Conservation (phyloP, 441 rosid genomes). For the Jatropha podagrica region DNA sequence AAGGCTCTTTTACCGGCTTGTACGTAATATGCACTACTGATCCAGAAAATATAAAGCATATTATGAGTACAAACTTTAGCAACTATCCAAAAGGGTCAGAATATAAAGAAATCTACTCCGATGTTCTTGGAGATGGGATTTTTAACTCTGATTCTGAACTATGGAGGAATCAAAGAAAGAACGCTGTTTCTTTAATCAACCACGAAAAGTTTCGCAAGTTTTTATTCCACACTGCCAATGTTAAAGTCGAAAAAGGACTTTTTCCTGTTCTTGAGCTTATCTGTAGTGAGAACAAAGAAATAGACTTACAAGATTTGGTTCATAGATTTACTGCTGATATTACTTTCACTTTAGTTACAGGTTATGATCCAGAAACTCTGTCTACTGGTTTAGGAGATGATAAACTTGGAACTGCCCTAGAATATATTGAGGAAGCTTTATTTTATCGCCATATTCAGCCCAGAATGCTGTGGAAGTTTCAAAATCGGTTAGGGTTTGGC, state of each 20-base stretch:
- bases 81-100: neutral
- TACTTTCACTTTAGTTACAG: neutral
- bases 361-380: neutral
- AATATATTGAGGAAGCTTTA: slow-evolving; percentile 1
- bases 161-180: neutral
- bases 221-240: neutral
- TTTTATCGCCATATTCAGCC: slow-evolving; percentile 3
- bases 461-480: neutral
- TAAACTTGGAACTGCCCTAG: neutral
- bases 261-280: slow-evolving; percentile 3
- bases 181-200: neutral
- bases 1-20: neutral
- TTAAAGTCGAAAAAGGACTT: neutral
- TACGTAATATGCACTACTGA: neutral
- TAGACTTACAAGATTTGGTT: slow-evolving; percentile 2
- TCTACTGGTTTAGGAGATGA: neutral
- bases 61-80: neutral
- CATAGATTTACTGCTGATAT: neutral
- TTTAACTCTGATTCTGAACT: neutral
- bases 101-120: neutral
- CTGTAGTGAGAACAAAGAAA: neutral
- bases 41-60: neutral
- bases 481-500: neutral
- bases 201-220: neutral
- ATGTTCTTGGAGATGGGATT: slow-evolving; percentile 2